Base-by-base conservation (phyloP, 768 basidiomycete species). In the Pholiota conissans region DNA sequence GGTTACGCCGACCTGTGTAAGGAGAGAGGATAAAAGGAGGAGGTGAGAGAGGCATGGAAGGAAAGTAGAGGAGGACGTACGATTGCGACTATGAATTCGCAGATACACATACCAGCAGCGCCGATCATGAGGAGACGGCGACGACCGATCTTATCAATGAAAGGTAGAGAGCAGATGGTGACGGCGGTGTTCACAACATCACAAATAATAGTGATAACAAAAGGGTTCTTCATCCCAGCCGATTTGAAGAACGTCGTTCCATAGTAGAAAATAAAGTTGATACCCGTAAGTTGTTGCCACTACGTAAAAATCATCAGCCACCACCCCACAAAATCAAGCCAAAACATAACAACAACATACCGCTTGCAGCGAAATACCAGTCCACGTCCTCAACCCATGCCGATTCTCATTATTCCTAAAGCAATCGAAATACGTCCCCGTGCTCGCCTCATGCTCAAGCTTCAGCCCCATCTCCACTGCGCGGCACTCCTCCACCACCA, bases 111-210 rank as follows among this genome's bases (percentile, higher is more conserved):
- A 58, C 87, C 86, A 54, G 80, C 68, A 32, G 93, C 91, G 63
- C 93, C 93, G 61, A 84, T 82, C 68, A 92, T 76, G 50, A 93
- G 82, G 50, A 95, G 81, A 29, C 82, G 79, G 55, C 93, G 84
- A 63, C 93, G 90, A 55, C 93, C 93, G 66, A 90, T 79, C 45
- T 79, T 79, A 68, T 95, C 93, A 61, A 94, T 85, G 63, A 86
- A 82, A 70, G 80, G 90, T 69, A 93, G 83, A 39, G 89, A 89
- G 58, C 89, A 75, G 27, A 91, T 75, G 50, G 93, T 95, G 73
- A 86, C 89, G 69, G 78, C 78, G 24, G 85, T 84, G 71, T 91
- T 89, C 72, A 93, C 87, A 66, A 91, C 79, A 69, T 83, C 84
- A 58, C 85, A 86, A 61, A 67, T 64, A 34, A 67, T 67, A 18